These are phyloP conservation scores for Trichoderma koningii DNA, from an alignment of 2,329 filamentous ascomycete genomes.

Conservation along the genomic window DNA sequence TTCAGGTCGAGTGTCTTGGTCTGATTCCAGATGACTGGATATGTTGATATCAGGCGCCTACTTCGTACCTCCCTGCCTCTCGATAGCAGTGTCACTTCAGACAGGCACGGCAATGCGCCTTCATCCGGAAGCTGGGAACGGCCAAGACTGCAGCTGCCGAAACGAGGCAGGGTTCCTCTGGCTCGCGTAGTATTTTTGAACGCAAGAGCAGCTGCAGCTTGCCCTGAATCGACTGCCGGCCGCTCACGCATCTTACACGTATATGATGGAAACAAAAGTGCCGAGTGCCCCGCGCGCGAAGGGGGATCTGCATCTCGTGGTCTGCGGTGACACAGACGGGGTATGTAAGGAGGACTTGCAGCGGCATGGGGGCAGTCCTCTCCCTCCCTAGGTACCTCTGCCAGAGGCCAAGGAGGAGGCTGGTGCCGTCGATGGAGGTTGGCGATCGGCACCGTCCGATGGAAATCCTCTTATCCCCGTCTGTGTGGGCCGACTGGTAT, in stretches of 20 bases:
- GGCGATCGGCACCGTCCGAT: too few relatives aligned
- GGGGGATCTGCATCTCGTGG: neutral
- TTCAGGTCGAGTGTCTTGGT: neutral
- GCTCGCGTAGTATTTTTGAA: neutral
- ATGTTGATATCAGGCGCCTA: neutral
- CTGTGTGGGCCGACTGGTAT: too few relatives aligned
- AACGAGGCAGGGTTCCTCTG: slow-evolving; percentile 1
- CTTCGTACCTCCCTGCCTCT: neutral
- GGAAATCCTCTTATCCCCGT: too few relatives aligned
- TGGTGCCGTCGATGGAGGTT: too few relatives aligned
- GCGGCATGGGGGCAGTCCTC: neutral
- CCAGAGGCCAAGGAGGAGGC: too few relatives aligned
- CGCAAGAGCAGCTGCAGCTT: neutral
- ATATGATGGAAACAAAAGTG: slow-evolving; percentile 11
- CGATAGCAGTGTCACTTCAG: slow-evolving; percentile 4
- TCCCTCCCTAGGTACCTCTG: neutral
- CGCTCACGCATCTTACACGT: neutral
- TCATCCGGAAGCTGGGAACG: slow-evolving; percentile 17
- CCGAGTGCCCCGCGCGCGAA: slow-evolving; percentile 10
- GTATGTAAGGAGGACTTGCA: neutral
- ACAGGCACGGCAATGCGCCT: slow-evolving; percentile 7
- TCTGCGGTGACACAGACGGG: neutral
- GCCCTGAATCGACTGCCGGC: neutral
- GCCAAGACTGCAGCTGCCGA: slow-evolving; percentile 3
- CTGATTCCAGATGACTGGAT: neutral